Percentiles rank a stretch among this genome's conserved stretches.
Evolutionary conservation across 208 protist species (phyloP).

Genomic region (Acanthamoeba quina): DNA sequence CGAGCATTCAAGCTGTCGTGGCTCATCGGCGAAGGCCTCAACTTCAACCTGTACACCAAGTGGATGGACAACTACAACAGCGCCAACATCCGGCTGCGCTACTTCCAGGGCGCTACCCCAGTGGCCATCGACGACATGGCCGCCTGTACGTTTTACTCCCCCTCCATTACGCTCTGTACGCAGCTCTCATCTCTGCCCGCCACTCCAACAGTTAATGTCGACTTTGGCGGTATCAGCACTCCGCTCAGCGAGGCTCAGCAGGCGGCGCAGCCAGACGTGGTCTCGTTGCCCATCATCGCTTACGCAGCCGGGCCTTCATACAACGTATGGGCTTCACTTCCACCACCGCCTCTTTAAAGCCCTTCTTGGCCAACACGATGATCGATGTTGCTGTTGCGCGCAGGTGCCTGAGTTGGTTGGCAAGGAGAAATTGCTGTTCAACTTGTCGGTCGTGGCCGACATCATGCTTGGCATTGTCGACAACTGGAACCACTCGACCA

Average conservation of each 20-base stretch:
- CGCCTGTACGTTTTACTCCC: neutral
- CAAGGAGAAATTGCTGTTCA: conserved; percentile 46
- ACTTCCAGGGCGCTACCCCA: conserved; percentile 9
- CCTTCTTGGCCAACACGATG: neutral
- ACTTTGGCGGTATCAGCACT: neutral
- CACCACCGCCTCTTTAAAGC: neutral
- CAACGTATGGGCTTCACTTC: neutral
- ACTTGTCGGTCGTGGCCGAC: conserved; percentile 20
- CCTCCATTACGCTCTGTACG: neutral
- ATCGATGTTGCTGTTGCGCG: neutral
- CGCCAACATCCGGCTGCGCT: neutral
- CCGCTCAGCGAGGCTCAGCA: neutral
- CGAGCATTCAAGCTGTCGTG: conserved; percentile 30
- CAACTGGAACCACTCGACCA: conserved; percentile 5
- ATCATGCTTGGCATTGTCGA: conserved; percentile 28
- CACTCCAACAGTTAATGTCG: conserved; percentile 1
- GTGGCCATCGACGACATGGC: neutral
- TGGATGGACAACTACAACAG: conserved; percentile 24
- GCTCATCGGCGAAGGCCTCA: conserved; percentile 47
- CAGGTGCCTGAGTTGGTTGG: conserved; percentile 12
- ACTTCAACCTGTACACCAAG: conserved; percentile 25
- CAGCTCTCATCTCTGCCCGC: too few relatives aligned
- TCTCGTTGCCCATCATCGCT: neutral
- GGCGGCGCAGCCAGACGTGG: neutral
- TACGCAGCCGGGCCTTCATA: neutral